phyloP scores from a whole-genome alignment of 305 asterid species.

The Fraxinus sp. region DNA sequence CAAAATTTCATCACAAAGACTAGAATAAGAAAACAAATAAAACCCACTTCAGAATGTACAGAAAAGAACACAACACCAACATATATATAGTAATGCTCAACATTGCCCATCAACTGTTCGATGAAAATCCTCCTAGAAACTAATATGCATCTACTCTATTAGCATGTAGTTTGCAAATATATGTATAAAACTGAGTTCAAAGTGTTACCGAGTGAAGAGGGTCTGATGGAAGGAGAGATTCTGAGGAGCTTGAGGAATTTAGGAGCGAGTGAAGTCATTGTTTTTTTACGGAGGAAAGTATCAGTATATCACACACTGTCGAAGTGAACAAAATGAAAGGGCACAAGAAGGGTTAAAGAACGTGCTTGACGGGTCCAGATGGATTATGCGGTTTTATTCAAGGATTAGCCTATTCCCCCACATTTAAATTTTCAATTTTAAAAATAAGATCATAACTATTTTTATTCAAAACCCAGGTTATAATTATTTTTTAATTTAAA shows the following conservation, averaged over 20 bases:
- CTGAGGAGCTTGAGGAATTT: slow-evolving; percentile 45
- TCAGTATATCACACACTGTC: background rate
- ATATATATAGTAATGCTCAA: background rate
- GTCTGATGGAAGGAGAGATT: slow-evolving; percentile 24
- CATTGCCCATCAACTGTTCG: slow-evolving; percentile 25
- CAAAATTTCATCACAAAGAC: slow-evolving; percentile 16
- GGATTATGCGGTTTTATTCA: background rate
- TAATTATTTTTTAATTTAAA: no score
- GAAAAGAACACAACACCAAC: background rate
- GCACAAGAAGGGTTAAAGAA: slow-evolving; percentile 47
- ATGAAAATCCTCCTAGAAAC: slow-evolving; percentile 19
- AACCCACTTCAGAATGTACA: background rate
- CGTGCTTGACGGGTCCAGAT: background rate
- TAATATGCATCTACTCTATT: background rate
- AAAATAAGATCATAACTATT: no score
- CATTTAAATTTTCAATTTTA: no score
- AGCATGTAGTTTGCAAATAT: background rate
- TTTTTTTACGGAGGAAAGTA: slow-evolving; percentile 1
- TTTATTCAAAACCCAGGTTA: no score
- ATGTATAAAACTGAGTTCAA: background rate
- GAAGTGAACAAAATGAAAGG: slow-evolving; percentile 1
- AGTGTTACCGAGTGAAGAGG: slow-evolving; percentile 38
- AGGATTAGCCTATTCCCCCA: background rate
- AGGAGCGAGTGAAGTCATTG: slow-evolving; percentile 49
- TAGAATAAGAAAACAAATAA: background rate